Base-by-base conservation (phyloP, 2,329 filamentous ascomycete genomes). In the Xylariaceae sp. region DNA sequence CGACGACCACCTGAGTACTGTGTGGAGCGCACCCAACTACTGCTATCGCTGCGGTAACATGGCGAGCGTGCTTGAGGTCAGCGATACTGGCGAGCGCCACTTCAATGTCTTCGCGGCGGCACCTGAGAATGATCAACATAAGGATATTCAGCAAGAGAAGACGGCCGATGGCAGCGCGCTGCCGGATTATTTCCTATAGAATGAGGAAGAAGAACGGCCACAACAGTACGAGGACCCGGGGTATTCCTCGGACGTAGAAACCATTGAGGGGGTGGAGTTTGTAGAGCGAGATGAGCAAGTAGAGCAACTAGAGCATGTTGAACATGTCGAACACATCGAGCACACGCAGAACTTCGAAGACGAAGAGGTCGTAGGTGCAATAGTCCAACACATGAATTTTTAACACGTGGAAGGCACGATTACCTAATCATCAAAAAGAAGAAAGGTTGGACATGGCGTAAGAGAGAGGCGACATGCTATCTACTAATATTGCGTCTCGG, bases 41-140 rank as follows among this genome's bases (percentile, higher is more conserved):
- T 96, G 91, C 76, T 96, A 96, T 74, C 83, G 93, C 31, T 99
- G 95, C 76, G 95, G 95, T 43, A 99, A 99, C 74, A 88, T 98
- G 85, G 95, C 95, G 7, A 96, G 92, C 74, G 95, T 99, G 41
- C 82, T 99, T 33, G 95, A 99, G 77, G 95, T 99, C 56, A 94
- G 92, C 73, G 92, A 96, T 71, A 89, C 88, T 0, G 94, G 95
- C 33, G 92, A 96, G 75, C 83, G 94, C 57, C 96, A 91, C 75
- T 99, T 98, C 80, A 99, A 99, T 73, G 93, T 98, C 21, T 99
- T 99, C 74, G 92, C 96, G 54, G 95, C 95, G 3, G 94, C 95
- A 24, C 95, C 95, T 2, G 95, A 99, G 75, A 96, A 99, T 69
- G 94, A 98, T 73, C 78, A 88, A 65, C 90, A 96, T 72, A 90